A percentile compares a stretch with the other conserved stretches of the same genome.
Conservation (phyloP, 2,329 filamentous ascomycete genomes). For the Aureobasidium zeae region DNA sequence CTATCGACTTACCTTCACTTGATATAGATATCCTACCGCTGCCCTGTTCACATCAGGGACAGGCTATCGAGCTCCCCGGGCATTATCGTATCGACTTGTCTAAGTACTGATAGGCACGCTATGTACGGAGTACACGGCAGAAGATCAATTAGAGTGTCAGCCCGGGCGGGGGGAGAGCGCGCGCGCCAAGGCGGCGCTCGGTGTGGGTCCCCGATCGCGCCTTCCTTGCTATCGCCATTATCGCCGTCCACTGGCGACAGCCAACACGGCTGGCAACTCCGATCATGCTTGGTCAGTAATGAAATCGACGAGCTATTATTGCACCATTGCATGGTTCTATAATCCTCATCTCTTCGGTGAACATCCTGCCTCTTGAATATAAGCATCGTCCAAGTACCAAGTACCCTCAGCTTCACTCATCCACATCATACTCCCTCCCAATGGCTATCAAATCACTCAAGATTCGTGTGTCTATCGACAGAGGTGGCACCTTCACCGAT, state of each 20-base stretch:
- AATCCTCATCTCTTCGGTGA: no score
- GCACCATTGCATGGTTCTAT: no score
- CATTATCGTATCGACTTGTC: no score
- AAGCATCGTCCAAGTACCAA: no score
- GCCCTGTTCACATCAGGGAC: not conserved
- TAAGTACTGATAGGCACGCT: not conserved
- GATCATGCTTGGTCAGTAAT: conserved; percentile 8
- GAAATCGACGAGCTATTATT: no score
- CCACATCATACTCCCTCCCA: no score
- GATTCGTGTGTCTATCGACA: conserved; percentile 14
- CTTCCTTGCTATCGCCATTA: not conserved
- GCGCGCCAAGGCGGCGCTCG: conserved; percentile 5
- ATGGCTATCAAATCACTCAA: conserved; percentile 15
- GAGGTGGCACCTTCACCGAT: conserved; percentile 16
- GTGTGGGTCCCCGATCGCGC: conserved; percentile 10
- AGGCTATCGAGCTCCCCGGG: not conserved
- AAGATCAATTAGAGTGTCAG: not conserved
- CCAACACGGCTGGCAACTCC: not conserved
- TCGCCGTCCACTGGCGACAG: not conserved
- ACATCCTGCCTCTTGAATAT: no score
- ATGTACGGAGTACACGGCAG: not conserved
- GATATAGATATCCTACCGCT: not conserved
- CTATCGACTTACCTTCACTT: not conserved
- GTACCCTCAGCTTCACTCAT: no score
- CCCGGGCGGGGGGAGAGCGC: not conserved